A percentile compares a stretch with the other conserved stretches of the same genome.
Evolutionary conservation across 139 green algal genomes (phyloP).

Genomic region (Ostreobium quekettii): DNA sequence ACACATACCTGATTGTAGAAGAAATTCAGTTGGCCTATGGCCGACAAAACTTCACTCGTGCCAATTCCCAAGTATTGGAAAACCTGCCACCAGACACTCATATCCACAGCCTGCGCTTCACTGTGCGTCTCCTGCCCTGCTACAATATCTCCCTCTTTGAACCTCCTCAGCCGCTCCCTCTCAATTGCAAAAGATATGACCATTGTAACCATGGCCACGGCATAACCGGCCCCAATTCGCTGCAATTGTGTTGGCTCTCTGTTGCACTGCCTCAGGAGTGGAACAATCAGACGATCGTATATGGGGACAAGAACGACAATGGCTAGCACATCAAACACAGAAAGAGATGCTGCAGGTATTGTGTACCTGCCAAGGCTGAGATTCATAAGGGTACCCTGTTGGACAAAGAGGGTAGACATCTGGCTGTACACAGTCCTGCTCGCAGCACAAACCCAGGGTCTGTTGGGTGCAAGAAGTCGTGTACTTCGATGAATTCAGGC

Average conservation of each 20-base stretch:
- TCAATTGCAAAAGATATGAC: constrained; percentile 59
- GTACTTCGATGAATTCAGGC: no score
- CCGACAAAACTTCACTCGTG: constrained; percentile 74
- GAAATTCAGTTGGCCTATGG: constrained; percentile 88
- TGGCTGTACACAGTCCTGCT: constrained; percentile 78
- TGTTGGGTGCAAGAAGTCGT: no score
- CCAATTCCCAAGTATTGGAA: constrained; percentile 80
- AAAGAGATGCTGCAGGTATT: constrained; percentile 73
- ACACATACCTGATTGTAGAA: constrained; percentile 84
- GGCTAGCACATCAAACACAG: constrained; percentile 75
- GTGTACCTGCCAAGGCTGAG: constrained; percentile 23
- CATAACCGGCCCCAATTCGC: constrained; percentile 72
- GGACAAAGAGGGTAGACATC: constrained; percentile 86
- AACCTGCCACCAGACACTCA: constrained; percentile 48
- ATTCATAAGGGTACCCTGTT: constrained; percentile 77
- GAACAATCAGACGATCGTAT: constrained; percentile 71
- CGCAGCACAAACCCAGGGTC: no score
- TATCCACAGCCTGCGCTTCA: constrained; percentile 7
- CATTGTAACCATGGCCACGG: constrained; percentile 71
- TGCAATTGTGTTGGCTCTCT: constrained; percentile 63
- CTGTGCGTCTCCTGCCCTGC: background rate
- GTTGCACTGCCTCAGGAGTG: constrained; percentile 38
- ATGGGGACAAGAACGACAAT: constrained; percentile 77
- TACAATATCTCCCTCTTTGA: background rate
- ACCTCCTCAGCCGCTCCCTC: constrained; percentile 26